Percentiles rank a stretch among this genome's conserved stretches.
Conservation (phyloP, 2,329 filamentous ascomycete genomes). For the Diplodia corticola region DNA sequence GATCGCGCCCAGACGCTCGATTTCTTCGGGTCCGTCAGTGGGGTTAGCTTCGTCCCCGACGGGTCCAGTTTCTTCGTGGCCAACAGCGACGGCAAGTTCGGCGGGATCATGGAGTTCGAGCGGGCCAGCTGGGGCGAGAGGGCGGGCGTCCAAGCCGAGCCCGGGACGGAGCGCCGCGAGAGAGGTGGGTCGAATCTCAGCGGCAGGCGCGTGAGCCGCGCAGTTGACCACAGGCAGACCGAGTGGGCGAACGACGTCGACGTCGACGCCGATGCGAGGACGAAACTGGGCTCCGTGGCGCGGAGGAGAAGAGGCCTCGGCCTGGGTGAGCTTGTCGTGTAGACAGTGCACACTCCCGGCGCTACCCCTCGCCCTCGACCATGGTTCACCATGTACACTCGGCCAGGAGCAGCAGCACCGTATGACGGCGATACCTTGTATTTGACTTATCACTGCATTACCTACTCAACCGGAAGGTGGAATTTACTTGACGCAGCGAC, state of each 20-base stretch:
- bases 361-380: too few relatives aligned
- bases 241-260: constrained; percentile 4
- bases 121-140: constrained; percentile 40
- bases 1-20: constrained; percentile 68
- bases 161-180: neutral
- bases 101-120: constrained; percentile 66
- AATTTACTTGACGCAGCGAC: constrained; percentile 3
- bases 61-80: constrained; percentile 69
- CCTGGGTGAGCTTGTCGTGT: constrained; percentile 16
- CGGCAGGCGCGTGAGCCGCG: neutral
- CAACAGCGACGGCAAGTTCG: constrained; percentile 65
- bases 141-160: neutral
- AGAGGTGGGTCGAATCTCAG: neutral
- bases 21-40: constrained; percentile 74
- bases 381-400: neutral
- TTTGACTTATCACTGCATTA: constrained; percentile 14
- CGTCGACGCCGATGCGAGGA: constrained; percentile 4
- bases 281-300: neutral
- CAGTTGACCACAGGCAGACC: neutral
- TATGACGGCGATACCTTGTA: constrained; percentile 3
- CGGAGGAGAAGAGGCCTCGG: constrained; percentile 13
- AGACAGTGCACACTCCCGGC: neutral
- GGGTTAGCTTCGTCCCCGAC: constrained; percentile 65
- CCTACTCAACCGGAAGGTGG: neutral
- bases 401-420: neutral